A percentile compares a stretch with the other conserved stretches of the same genome.
These are phyloP conservation scores for Podila clonocystis DNA, from an alignment of 192 early-diverging fungal species.

Conservation along the genomic window DNA sequence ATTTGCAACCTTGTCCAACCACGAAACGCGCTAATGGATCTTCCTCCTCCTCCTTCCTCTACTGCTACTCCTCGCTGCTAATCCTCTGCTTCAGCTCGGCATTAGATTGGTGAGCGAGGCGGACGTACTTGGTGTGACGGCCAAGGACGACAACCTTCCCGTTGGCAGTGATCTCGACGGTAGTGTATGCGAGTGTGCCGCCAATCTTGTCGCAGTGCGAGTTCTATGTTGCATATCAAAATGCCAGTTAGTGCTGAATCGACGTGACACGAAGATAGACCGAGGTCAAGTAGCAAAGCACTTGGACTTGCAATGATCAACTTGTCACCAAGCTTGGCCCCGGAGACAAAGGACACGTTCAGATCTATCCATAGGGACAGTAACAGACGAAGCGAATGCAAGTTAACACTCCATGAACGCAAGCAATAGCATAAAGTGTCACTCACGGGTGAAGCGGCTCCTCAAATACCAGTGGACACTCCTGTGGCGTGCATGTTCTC, in stretches of 20 bases:
- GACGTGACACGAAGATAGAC: background rate
- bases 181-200: constrained; percentile 63
- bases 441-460: background rate
- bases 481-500: constrained; percentile 62
- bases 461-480: constrained; percentile 55
- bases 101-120: constrained; percentile 39
- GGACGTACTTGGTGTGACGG: constrained; percentile 66
- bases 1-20: too few species aligned
- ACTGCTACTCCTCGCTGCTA: background rate
- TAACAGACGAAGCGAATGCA: background rate
- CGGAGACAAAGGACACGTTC: constrained; percentile 62
- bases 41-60: background rate
- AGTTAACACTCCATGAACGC: background rate
- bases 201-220: constrained; percentile 63
- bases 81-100: constrained; percentile 8
- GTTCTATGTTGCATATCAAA: constrained; percentile 29
- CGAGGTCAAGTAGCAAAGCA: background rate
- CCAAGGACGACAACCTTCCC: constrained; percentile 59
- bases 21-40: background rate
- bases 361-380: constrained; percentile 33
- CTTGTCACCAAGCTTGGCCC: constrained; percentile 56
- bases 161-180: constrained; percentile 53
- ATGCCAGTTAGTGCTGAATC: background rate
- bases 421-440: background rate
- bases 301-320: constrained; percentile 50